Base-by-base conservation (phyloP, 495 filamentous ascomycete genomes). In the Talaromyces wortmannii region DNA sequence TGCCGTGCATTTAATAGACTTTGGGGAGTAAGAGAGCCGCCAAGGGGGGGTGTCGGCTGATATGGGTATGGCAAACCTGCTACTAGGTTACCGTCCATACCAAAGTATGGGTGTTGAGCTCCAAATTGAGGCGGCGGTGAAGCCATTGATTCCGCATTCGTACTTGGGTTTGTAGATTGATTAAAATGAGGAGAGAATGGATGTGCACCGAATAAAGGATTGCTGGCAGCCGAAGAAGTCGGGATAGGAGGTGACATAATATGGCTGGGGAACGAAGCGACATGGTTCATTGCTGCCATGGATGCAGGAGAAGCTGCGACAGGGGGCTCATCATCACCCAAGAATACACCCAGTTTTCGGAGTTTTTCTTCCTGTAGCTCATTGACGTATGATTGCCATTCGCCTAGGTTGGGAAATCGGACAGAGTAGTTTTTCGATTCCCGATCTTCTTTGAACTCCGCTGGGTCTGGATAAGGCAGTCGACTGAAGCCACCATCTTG, bases 351-450 rank as follows among this genome's bases (percentile, higher is more conserved):
- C 46, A 98, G 78, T 49, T 91, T 90, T 33, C 89, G 84, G 43
- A 98, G 77, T 71, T 95, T 98, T 56, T 91, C 88, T 69, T 98
- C 94, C 62, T 85, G 84, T 51, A 97, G 67, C 50, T 81, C 79
- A 48, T 86, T 76, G 31, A 92, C 88, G 70, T 97, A 96, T 13
- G 79, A 72, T 63, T 90, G 85, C 92, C 94, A 97, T 30, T 86
- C 88, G 70, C 70, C 63, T 44, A 66, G 76, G 67, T 96, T 85
- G 0, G 95, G 94, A 61, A 98, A 84, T 40, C 77, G 78, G 50
- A 97, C 85, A 50, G 71, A 72, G 60, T 78, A 85, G 13, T 70
- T 61, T 48, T 77, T 67, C 30, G 75, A 57, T 46, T 76, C 69
- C 44, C 80, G 73, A 33, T 89, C 83, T 44, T 66, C 69, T 6